These are phyloP conservation scores for Murraya paniculata DNA, from an alignment of 345 rosid species.

Conservation along the genomic window DNA sequence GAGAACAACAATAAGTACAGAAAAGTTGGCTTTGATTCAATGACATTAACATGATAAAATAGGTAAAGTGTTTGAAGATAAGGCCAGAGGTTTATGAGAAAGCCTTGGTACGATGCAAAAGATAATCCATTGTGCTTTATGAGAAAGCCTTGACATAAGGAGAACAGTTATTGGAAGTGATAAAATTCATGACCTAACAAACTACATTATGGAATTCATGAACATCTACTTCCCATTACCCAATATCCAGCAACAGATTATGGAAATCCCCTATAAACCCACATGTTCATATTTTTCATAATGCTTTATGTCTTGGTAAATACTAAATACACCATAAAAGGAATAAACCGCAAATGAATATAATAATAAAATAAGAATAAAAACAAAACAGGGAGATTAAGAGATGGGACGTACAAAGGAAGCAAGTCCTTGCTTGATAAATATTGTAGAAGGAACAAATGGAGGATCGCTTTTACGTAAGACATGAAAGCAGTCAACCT, in stretches of 20 bases:
- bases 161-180: background rate
- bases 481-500: constrained; percentile 99
- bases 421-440: constrained; percentile 89
- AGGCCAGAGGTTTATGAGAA: background rate
- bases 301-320: background rate
- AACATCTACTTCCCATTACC: background rate
- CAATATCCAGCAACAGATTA: background rate
- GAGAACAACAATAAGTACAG: background rate
- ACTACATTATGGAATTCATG: background rate
- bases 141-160: background rate
- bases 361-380: constrained; percentile 9
- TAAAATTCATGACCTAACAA: background rate
- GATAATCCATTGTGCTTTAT: background rate
- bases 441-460: constrained; percentile 70
- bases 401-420: constrained; percentile 67
- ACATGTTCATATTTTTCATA: background rate
- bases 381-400: constrained; percentile 6
- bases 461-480: constrained; percentile 95
- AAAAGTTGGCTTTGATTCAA: background rate
- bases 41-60: background rate
- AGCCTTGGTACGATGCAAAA: background rate
- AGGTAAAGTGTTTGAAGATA: background rate
- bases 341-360: constrained; percentile 2
- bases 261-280: background rate
- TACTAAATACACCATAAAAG: background rate